These are phyloP conservation scores for Hyphopichia khmerensis DNA, from an alignment of 1,139 yeast genomes.

Conservation along the genomic window DNA sequence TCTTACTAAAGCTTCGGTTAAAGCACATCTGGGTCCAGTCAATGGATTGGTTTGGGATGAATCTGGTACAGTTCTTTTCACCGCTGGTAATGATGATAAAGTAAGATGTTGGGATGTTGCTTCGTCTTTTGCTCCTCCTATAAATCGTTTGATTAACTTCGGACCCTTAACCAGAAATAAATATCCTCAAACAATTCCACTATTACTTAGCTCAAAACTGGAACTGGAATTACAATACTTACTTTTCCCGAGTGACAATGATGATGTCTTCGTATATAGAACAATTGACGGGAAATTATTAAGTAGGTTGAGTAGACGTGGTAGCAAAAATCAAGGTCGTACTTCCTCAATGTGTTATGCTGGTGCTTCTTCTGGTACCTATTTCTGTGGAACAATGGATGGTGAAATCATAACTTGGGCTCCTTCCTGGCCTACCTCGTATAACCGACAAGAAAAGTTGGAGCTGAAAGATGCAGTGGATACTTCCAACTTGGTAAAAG, in stretches of 20 bases:
- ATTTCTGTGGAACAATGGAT: constrained; percentile 56
- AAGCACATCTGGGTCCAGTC: constrained; percentile 74
- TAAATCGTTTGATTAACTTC: constrained; percentile 67
- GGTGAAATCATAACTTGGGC: constrained; percentile 58
- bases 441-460: background rate
- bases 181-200: constrained; percentile 47
- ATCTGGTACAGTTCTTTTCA: constrained; percentile 55
- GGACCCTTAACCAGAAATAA: constrained; percentile 78
- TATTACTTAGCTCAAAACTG: constrained; percentile 40
- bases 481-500: background rate
- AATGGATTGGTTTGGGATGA: constrained; percentile 75
- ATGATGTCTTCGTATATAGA: constrained; percentile 68
- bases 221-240: constrained; percentile 58
- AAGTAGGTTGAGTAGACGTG: constrained; percentile 44
- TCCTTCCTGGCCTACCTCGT: constrained; percentile 28
- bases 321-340: constrained; percentile 34
- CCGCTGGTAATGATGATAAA: constrained; percentile 77
- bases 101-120: constrained; percentile 72
- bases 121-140: constrained; percentile 42
- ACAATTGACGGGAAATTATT: constrained; percentile 64
- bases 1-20: constrained; percentile 36
- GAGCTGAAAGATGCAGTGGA: background rate
- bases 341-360: constrained; percentile 53
- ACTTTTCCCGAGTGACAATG: constrained; percentile 75
- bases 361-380: constrained; percentile 42